Percentiles rank a stretch among this genome's conserved stretches.
These are phyloP conservation scores for Salix viminalis DNA, from an alignment of 345 rosid species.

Conservation along the genomic window DNA sequence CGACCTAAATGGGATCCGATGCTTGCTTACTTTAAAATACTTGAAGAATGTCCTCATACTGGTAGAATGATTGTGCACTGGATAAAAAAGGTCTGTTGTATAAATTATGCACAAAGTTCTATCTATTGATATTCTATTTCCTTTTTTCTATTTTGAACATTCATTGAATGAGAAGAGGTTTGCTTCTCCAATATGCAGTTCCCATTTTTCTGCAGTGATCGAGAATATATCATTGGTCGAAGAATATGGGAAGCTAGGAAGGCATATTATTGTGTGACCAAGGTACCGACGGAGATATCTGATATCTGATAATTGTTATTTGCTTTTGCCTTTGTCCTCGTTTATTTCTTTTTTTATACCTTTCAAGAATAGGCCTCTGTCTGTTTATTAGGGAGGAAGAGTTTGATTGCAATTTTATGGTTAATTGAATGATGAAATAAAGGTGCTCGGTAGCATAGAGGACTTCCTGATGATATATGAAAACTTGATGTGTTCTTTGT, in stretches of 20 bases:
- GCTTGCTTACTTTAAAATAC: conserved; percentile 67
- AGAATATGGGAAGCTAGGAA: conserved; percentile 91
- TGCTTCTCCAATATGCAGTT: conserved; percentile 50
- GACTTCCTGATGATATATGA: neutral
- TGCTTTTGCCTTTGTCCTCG: neutral
- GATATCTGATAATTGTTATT: neutral
- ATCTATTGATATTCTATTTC: neutral
- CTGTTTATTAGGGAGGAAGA: neutral
- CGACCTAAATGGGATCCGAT: conserved; percentile 93
- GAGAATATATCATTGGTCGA: conserved; percentile 84
- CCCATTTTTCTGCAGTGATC: conserved; percentile 93
- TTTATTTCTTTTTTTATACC: neutral
- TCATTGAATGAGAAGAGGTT: conserved; percentile 2
- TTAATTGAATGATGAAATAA: neutral
- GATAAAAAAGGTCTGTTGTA: conserved; percentile 66
- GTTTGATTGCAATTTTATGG: neutral
- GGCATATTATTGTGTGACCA: conserved; percentile 75
- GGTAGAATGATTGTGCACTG: conserved; percentile 76
- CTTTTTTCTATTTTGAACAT: neutral
- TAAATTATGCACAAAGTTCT: neutral
- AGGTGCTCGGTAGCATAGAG: neutral
- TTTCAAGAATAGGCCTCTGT: neutral
- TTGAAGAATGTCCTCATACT: conserved; percentile 66
- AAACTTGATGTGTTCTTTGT: neutral
- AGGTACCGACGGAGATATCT: conserved; percentile 46